These are phyloP conservation scores for Sarocladium strictum DNA, from an alignment of 2,329 filamentous ascomycete species.

Conservation along the genomic window DNA sequence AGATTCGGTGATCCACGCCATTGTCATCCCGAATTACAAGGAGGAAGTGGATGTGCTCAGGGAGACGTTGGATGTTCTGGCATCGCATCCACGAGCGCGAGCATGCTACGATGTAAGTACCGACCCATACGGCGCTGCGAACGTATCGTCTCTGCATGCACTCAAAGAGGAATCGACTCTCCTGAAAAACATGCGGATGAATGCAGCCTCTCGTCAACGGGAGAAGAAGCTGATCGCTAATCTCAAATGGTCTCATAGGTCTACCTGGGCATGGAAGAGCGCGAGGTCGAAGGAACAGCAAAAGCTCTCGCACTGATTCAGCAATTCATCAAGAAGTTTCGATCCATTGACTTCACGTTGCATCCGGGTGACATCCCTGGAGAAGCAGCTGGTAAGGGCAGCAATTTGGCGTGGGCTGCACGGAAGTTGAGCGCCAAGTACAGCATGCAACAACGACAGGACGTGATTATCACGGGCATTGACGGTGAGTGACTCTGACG, in stretches of 20 bases:
- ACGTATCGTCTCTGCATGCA: too few species aligned
- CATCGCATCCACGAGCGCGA: conserved; percentile 58
- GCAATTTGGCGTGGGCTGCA: conserved; percentile 67
- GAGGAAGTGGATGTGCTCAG: conserved; percentile 63
- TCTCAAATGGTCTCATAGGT: conserved; percentile 40
- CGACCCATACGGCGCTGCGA: not conserved
- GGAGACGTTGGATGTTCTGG: conserved; percentile 63
- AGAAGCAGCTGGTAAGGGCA: conserved; percentile 68
- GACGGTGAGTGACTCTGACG: conserved; percentile 57
- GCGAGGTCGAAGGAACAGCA: conserved; percentile 52
- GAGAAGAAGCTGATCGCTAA: not conserved
- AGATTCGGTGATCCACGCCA: conserved; percentile 52
- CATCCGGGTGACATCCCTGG: conserved; percentile 61
- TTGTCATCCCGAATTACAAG: conserved; percentile 69
- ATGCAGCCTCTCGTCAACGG: not conserved
- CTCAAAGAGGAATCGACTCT: too few species aligned
- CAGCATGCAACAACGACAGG: conserved; percentile 42
- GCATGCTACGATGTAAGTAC: conserved; percentile 62
- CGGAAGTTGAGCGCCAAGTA: conserved; percentile 60
- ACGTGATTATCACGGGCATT: conserved; percentile 65
- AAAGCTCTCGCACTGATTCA: conserved; percentile 59
- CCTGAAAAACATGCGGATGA: not conserved
- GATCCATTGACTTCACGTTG: conserved; percentile 59
- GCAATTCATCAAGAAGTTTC: conserved; percentile 59
- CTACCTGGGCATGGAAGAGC: conserved; percentile 67